Percentiles rank a stretch among this genome's conserved stretches.
These are phyloP conservation scores for Prunus mira DNA, from an alignment of 306 rosid species.

Conservation along the genomic window DNA sequence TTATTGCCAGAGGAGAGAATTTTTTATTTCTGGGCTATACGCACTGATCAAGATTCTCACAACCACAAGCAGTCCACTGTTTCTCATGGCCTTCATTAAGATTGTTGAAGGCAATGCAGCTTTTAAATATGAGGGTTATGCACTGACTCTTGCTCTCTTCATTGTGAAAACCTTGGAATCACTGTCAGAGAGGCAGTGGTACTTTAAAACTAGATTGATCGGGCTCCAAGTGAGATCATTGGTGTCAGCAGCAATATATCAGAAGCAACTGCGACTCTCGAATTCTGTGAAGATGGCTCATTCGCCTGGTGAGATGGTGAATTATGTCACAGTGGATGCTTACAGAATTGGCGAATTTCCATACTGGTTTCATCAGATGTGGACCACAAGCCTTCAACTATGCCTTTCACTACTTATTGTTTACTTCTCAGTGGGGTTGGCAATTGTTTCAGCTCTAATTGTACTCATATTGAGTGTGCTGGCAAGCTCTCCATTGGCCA, in stretches of 20 bases:
- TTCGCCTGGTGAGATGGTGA: slow-evolving; percentile 28
- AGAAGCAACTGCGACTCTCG: slow-evolving; percentile 22
- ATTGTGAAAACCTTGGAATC: neutral
- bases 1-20: slow-evolving; percentile 2
- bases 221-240: slow-evolving; percentile 27
- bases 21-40: slow-evolving; percentile 23
- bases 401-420: slow-evolving; percentile 22
- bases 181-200: slow-evolving; percentile 15
- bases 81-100: slow-evolving; percentile 18
- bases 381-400: slow-evolving; percentile 27
- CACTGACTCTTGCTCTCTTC: slow-evolving; percentile 19
- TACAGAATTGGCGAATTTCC: slow-evolving; percentile 21
- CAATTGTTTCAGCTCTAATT: slow-evolving; percentile 18
- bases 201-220: slow-evolving; percentile 8
- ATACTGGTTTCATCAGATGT: slow-evolving; percentile 27
- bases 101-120: slow-evolving; percentile 12
- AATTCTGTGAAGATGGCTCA: slow-evolving; percentile 19
- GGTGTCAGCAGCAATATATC: slow-evolving; percentile 22
- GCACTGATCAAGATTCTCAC: slow-evolving; percentile 13
- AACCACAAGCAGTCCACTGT: slow-evolving; percentile 1
- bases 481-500: slow-evolving; percentile 26
- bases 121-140: slow-evolving; percentile 21
- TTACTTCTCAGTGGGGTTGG: slow-evolving; percentile 27
- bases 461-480: slow-evolving; percentile 17
- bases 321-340: slow-evolving; percentile 21